Conservation (phyloP, 371 early-diverging fungal genomes). For the Mucor plumbeus region DNA sequence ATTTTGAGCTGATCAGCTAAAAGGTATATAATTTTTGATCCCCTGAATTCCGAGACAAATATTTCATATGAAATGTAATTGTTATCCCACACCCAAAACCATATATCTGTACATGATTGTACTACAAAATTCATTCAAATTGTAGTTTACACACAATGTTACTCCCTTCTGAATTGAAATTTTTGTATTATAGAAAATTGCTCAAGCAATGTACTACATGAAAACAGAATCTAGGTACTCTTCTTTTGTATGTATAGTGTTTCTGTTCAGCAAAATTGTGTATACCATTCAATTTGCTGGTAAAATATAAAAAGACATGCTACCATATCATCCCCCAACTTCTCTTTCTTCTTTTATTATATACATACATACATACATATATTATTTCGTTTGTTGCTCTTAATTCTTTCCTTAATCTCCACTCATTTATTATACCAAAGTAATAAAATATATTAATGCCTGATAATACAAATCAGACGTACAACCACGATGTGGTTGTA, state of each 20-base stretch:
- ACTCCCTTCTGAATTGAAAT: neutral
- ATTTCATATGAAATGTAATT: neutral
- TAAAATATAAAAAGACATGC: neutral
- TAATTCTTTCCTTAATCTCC: slow-evolving; percentile 10
- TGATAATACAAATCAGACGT: slow-evolving; percentile 10
- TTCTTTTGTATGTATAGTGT: neutral
- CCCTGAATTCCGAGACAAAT: neutral
- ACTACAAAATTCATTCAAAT: neutral
- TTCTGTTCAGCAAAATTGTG: neutral
- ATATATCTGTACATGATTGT: neutral
- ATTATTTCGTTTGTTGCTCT: neutral
- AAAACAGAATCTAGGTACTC: slow-evolving; percentile 2
- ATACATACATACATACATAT: neutral
- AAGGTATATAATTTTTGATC: no score
- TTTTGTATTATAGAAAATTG: neutral
- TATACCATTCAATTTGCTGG: neutral
- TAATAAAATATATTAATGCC: neutral
- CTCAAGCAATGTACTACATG: neutral
- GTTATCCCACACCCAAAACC: slow-evolving; percentile 1
- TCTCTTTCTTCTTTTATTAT: neutral
- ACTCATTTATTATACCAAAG: slow-evolving; percentile 8
- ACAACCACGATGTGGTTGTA: slow-evolving; percentile 19
- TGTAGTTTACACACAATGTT: neutral
- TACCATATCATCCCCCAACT: neutral
- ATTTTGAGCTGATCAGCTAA: no score